phyloP scores from a whole-genome alignment of 2,329 filamentous ascomycete species.

The Ambrosiella cleistominuta region DNA sequence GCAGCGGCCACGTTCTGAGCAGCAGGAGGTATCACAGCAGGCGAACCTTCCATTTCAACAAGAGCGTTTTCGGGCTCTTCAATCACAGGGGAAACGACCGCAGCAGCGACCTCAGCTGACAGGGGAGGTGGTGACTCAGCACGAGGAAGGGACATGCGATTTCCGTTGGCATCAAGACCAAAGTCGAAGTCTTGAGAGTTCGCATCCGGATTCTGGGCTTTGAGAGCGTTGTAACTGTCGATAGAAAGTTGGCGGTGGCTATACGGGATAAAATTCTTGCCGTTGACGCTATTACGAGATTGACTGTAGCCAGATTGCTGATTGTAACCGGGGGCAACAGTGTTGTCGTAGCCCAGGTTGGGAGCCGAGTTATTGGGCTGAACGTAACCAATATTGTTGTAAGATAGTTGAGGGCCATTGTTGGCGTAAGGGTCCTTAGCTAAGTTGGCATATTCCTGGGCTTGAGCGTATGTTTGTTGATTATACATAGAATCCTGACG shows the following conservation, averaged over 20 bases:
- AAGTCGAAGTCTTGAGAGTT: constrained; percentile 7
- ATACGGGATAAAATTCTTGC: constrained; percentile 8
- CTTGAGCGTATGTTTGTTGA: constrained; percentile 10
- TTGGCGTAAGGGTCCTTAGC: constrained; percentile 14
- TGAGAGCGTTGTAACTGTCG: constrained; percentile 19
- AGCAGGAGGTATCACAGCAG: constrained; percentile 23
- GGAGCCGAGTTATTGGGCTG: background rate
- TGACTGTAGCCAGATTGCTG: background rate
- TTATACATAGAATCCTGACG: background rate
- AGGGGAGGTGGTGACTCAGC: constrained; percentile 49
- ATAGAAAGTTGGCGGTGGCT: constrained; percentile 15
- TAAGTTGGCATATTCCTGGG: constrained; percentile 21
- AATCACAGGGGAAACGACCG: constrained; percentile 30
- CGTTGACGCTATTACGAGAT: constrained; percentile 7
- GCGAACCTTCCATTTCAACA: constrained; percentile 62
- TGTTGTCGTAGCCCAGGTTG: background rate
- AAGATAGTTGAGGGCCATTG: background rate
- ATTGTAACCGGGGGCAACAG: background rate
- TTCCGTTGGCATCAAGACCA: constrained; percentile 27
- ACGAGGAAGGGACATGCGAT: constrained; percentile 30
- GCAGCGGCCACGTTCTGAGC: background rate
- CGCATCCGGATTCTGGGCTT: constrained; percentile 2
- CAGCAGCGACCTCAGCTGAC: constrained; percentile 29
- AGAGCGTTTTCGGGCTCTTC: background rate
- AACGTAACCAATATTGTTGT: background rate